Evolutionary conservation across 2,329 filamentous ascomycete genomes (phyloP), one percentile per base, ranked within the genome.

Genomic region (Kalmusia sp.): DNA sequence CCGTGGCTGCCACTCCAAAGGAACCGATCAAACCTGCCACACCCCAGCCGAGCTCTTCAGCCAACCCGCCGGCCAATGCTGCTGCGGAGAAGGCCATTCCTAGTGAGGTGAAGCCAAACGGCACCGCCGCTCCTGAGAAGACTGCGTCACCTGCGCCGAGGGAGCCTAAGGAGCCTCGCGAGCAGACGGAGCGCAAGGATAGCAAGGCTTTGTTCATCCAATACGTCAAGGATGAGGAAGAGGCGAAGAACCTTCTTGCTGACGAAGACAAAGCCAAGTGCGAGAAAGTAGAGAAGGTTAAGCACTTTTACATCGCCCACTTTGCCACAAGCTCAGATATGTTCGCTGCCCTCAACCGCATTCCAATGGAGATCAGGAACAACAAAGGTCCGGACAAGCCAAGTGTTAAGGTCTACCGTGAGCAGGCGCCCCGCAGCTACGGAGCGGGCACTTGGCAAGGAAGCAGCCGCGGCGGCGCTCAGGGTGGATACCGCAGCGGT

Each of bases 181-280:
- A 90, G 71, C 69, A 80, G 37, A 77, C 82, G 15, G 83, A 75
- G 61, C 75, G 77, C 55, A 77, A 78, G 68, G 84, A 92, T 67
- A 91, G 89, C 63, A 88, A 92, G 66, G 93, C 91, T 43, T 84
- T 99, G 17, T 99, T 97, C 75, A 87, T 99, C 55, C 91, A 90
- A 78, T 93, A 93, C 67, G 87, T 93, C 19, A 90, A 87, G 65
- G 89, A 85, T 49, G 91, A 93, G 61, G 91, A 96, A 27, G 90
- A 93, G 55, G 89, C 91, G 31, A 88, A 89, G 51, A 87, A 91
- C 28, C 81, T 96, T 21, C 93, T 99, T 70, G 81, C 86, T 1
- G 87, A 95, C 11, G 91, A 96, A 65, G 92, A 97, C 70, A 88
- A 86, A 70, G 72, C 84, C 27, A 97, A 96, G 79, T 91, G 97